These are phyloP conservation scores for Penicillium longicatenatum DNA, from an alignment of 495 filamentous ascomycete genomes.

Conservation along the genomic window DNA sequence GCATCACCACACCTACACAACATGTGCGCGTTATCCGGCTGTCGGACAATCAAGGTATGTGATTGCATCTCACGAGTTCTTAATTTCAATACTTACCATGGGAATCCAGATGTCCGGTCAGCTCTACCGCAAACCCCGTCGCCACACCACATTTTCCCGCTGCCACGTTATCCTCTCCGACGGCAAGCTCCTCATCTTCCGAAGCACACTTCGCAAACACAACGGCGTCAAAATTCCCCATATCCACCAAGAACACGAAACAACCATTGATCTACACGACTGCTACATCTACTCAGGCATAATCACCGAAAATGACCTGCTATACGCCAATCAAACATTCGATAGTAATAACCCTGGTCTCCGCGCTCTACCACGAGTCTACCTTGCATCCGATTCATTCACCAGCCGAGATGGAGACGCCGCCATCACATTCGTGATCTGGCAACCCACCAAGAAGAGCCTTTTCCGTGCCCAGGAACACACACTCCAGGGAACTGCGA, in stretches of 20 bases:
- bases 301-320: constrained; percentile 64
- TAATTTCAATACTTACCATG: neutral
- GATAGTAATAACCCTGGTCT: constrained; percentile 68
- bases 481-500: constrained; percentile 44
- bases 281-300: constrained; percentile 76
- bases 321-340: constrained; percentile 71
- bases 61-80: constrained; percentile 6
- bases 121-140: constrained; percentile 68
- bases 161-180: constrained; percentile 64
- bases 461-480: constrained; percentile 58
- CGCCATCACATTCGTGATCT: constrained; percentile 72
- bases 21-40: constrained; percentile 66
- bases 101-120: constrained; percentile 57
- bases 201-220: constrained; percentile 56
- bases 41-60: constrained; percentile 62
- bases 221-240: constrained; percentile 61
- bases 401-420: constrained; percentile 71
- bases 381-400: constrained; percentile 62
- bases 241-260: constrained; percentile 63
- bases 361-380: constrained; percentile 64
- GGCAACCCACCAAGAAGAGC: constrained; percentile 63
- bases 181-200: constrained; percentile 67
- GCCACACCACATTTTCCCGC: constrained; percentile 62
- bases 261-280: constrained; percentile 61
- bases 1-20: constrained; percentile 70